A percentile compares a stretch with the other conserved stretches of the same genome.
Conservation (phyloP, 306 rosid species). For the Aeschynomene evenia region DNA sequence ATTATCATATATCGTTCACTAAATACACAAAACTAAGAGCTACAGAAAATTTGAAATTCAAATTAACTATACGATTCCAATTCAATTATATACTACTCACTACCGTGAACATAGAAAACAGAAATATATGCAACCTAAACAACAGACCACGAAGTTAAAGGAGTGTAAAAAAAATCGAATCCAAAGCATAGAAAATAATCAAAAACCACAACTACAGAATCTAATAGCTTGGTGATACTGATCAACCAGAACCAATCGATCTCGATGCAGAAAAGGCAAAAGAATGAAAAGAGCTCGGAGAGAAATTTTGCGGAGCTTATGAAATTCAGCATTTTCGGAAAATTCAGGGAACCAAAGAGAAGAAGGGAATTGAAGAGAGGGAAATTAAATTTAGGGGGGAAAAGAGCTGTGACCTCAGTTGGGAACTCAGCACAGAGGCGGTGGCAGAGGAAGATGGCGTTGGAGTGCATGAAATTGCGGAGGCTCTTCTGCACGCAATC, state of each 20-base stretch:
- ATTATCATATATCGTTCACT: background rate
- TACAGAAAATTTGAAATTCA: background rate
- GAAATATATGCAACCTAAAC: background rate
- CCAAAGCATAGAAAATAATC: background rate
- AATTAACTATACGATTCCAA: conserved; percentile 19
- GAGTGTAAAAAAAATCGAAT: background rate
- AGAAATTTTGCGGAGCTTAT: background rate
- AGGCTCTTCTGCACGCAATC: conserved; percentile 83
- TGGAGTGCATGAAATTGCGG: conserved; percentile 69
- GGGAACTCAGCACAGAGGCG: conserved; percentile 93
- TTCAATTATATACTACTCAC: background rate
- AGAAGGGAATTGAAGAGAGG: background rate
- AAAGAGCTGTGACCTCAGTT: conserved; percentile 17
- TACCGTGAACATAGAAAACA: background rate
- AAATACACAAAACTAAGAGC: background rate
- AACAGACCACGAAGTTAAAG: conserved; percentile 19
- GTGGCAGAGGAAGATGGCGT: conserved; percentile 90
- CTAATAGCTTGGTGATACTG: conserved; percentile 3
- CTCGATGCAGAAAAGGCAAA: background rate
- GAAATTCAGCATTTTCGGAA: background rate
- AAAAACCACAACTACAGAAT: conserved; percentile 3
- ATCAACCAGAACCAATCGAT: conserved; percentile 30
- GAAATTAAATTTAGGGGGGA: conserved; percentile 15
- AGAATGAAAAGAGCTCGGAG: background rate
- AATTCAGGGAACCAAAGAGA: conserved; percentile 14